phyloP scores from a whole-genome alignment of 805 yeast genomes.

The Kuraishia ogatae region DNA sequence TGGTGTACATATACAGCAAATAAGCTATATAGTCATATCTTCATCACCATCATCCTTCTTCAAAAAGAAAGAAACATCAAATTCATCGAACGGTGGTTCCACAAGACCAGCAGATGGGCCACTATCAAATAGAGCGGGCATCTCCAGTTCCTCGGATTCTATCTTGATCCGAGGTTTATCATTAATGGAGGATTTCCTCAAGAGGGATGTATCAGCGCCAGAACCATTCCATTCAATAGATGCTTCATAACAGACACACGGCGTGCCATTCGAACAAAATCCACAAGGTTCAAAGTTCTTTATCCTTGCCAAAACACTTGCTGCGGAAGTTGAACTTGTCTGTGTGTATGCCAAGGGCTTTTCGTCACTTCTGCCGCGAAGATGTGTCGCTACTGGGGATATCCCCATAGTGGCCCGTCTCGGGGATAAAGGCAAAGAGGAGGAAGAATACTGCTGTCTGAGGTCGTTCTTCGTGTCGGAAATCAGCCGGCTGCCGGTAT shows the following conservation, averaged over 20 bases:
- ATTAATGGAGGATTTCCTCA: neutral
- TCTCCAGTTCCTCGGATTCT: neutral
- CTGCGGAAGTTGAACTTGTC: neutral
- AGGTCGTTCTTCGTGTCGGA: neutral
- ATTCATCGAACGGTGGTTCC: neutral
- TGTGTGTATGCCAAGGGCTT: neutral
- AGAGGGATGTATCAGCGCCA: neutral
- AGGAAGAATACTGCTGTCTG: neutral
- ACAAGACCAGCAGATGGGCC: neutral
- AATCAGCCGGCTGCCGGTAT: neutral
- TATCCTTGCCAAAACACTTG: neutral
- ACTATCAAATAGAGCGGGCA: neutral
- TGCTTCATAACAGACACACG: constrained; percentile 2
- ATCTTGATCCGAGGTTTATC: neutral
- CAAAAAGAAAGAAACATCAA: neutral
- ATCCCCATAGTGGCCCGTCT: neutral
- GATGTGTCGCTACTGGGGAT: neutral
- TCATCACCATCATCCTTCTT: neutral
- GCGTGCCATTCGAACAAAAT: constrained; percentile 3
- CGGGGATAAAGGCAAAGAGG: neutral
- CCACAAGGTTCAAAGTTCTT: constrained; percentile 3
- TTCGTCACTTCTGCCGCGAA: neutral
- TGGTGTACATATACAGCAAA: neutral
- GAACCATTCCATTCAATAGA: neutral
- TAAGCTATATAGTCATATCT: neutral